phyloP scores from a whole-genome alignment of 2,329 filamentous ascomycete species.

The Rachicladosporium sp. region DNA sequence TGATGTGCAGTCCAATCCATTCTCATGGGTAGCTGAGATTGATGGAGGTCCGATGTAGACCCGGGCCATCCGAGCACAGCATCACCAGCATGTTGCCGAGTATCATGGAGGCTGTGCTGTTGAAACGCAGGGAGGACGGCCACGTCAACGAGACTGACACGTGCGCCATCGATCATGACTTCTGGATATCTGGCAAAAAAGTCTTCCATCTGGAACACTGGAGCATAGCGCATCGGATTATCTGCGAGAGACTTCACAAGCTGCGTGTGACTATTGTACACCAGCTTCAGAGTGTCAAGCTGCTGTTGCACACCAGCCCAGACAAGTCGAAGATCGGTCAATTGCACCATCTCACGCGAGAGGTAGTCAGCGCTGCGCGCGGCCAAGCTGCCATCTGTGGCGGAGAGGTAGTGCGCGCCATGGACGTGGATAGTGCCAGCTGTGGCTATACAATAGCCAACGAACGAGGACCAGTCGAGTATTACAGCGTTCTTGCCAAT shows the following conservation, averaged over 20 bases:
- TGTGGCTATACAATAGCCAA: constrained; percentile 76
- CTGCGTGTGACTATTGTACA: constrained; percentile 68
- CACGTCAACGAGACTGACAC: constrained; percentile 59
- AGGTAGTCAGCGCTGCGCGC: constrained; percentile 58
- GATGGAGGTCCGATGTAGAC: neutral
- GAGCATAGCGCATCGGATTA: constrained; percentile 60
- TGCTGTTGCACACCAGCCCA: constrained; percentile 75
- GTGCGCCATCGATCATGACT: constrained; percentile 59
- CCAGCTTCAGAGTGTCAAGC: constrained; percentile 61
- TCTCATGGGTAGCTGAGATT: constrained; percentile 6
- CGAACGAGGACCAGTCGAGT: constrained; percentile 76
- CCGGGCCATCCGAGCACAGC: constrained; percentile 1
- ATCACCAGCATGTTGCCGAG: neutral
- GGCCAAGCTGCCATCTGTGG: constrained; percentile 49
- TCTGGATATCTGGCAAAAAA: constrained; percentile 77
- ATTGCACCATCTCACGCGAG: constrained; percentile 65
- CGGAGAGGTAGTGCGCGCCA: constrained; percentile 62
- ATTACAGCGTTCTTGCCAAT: constrained; percentile 61
- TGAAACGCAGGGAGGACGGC: constrained; percentile 26
- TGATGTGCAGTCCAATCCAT: constrained; percentile 11
- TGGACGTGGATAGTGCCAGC: constrained; percentile 83
- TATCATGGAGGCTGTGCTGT: constrained; percentile 18
- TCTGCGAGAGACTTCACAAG: constrained; percentile 60
- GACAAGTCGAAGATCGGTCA: constrained; percentile 59
- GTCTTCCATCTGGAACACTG: constrained; percentile 73